phyloP scores from a whole-genome alignment of 352 stramenopile genomes.

The Phytophthora fragariae region DNA sequence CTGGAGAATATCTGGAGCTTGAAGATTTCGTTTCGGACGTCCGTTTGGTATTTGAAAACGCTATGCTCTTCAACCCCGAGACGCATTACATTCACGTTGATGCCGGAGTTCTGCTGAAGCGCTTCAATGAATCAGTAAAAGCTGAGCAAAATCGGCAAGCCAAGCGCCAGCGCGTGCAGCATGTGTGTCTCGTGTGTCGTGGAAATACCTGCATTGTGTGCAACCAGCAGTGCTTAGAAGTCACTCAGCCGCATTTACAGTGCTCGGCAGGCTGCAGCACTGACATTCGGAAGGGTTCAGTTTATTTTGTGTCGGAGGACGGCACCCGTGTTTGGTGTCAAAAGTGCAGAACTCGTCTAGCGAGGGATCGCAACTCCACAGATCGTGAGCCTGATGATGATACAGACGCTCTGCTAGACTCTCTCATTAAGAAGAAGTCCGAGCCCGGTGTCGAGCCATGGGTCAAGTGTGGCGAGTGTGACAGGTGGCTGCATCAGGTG shows the following conservation, averaged over 20 bases:
- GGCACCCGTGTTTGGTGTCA: constrained; percentile 84
- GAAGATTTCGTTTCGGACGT: constrained; percentile 85
- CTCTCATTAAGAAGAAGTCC: constrained; percentile 74
- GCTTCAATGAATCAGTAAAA: constrained; percentile 74
- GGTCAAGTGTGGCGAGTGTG: constrained; percentile 85
- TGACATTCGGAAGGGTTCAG: constrained; percentile 79
- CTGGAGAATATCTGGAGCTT: constrained; percentile 85
- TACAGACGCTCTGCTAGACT: constrained; percentile 27
- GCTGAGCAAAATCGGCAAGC: constrained; percentile 47
- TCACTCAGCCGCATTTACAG: constrained; percentile 70
- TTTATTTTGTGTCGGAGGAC: constrained; percentile 79
- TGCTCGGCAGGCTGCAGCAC: constrained; percentile 79
- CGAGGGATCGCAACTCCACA: constrained; percentile 33
- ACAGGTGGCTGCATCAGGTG: constrained; percentile 90
- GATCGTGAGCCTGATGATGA: constrained; percentile 24
- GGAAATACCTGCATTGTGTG: constrained; percentile 81
- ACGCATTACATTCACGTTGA: constrained; percentile 83
- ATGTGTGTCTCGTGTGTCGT: constrained; percentile 68
- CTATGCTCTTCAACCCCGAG: constrained; percentile 86
- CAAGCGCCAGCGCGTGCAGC: constrained; percentile 56
- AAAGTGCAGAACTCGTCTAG: constrained; percentile 68
- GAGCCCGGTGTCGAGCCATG: constrained; percentile 78
- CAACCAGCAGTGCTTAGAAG: constrained; percentile 70
- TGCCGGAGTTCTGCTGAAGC: constrained; percentile 61
- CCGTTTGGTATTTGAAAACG: constrained; percentile 91